These are phyloP conservation scores for Leccinum ochraceum DNA, from an alignment of 768 basidiomycete species.

Conservation along the genomic window DNA sequence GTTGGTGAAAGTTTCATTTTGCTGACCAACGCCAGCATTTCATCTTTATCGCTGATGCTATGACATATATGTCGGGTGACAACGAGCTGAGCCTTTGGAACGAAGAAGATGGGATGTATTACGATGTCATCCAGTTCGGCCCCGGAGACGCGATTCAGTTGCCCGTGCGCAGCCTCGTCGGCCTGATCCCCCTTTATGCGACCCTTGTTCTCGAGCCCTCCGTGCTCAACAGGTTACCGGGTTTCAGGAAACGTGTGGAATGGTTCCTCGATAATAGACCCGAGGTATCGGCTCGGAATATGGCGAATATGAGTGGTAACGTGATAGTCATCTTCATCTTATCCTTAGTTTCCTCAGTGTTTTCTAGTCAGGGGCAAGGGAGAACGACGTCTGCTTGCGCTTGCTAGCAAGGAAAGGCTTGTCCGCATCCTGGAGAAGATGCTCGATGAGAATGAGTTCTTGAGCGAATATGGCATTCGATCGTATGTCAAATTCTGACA, in stretches of 20 bases:
- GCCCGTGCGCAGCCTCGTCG: constrained; percentile 92
- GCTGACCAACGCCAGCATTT: constrained; percentile 66
- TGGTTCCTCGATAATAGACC: constrained; percentile 98
- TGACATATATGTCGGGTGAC: constrained; percentile 88
- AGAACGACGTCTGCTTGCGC: constrained; percentile 83
- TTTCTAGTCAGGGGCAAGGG: constrained; percentile 62
- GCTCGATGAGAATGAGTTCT: constrained; percentile 96
- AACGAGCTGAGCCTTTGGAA: constrained; percentile 88
- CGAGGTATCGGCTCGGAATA: constrained; percentile 84
- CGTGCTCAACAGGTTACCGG: constrained; percentile 87
- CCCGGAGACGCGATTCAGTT: constrained; percentile 83
- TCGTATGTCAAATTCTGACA: constrained; percentile 59
- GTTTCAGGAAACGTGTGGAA: constrained; percentile 98
- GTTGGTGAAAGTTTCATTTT: constrained; percentile 5
- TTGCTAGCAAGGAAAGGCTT: constrained; percentile 90
- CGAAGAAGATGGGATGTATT: constrained; percentile 97
- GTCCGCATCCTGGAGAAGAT: constrained; percentile 90
- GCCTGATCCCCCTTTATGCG: constrained; percentile 96
- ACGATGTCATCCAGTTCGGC: constrained; percentile 93
- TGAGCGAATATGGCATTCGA: constrained; percentile 93
- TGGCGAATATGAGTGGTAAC: constrained; percentile 92
- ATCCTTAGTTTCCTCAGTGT: not conserved
- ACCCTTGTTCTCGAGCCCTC: constrained; percentile 92
- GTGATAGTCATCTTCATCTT: not conserved
- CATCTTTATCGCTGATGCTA: constrained; percentile 97